Percentiles rank a stretch among this genome's conserved stretches.
Conservation (phyloP, 305 asterid genomes). For the Fraxinus xanthoxyloides region DNA sequence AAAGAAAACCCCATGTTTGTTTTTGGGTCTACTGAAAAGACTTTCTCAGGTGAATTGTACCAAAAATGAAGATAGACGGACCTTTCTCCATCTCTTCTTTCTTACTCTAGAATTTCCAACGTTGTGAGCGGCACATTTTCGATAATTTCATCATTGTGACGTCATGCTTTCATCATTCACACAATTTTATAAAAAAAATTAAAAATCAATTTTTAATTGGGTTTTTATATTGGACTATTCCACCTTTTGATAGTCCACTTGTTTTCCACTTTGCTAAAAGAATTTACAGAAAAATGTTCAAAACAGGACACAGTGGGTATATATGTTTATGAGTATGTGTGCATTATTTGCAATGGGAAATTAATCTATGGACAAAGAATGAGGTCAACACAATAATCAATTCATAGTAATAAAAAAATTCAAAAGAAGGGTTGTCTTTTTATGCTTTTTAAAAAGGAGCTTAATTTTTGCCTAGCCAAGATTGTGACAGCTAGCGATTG, state of each 20-base stretch:
- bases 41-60: not conserved
- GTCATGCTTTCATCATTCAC: slow-evolving; percentile 35
- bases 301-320: not conserved
- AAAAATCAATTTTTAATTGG: not conserved
- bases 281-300: not conserved
- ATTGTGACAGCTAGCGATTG: slow-evolving; percentile 22
- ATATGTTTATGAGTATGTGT: not conserved
- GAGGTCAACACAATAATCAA: slow-evolving; percentile 68
- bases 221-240: not conserved
- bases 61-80: slow-evolving; percentile 2
- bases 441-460: slow-evolving; percentile 41
- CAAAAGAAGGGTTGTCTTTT: slow-evolving; percentile 46
- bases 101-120: not conserved
- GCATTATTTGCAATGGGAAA: not conserved
- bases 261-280: slow-evolving; percentile 47
- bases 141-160: slow-evolving; percentile 9
- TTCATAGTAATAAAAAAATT: slow-evolving; percentile 41
- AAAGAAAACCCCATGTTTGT: not conserved
- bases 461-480: slow-evolving; percentile 27
- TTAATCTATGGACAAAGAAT: slow-evolving; percentile 32
- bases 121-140: not conserved
- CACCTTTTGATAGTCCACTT: slow-evolving; percentile 27
- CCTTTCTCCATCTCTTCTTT: not conserved
- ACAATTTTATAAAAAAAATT: slow-evolving; percentile 14
- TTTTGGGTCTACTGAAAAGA: not conserved